Conservation (phyloP, 441 rosid genomes). For the Theobroma grandiflorum region DNA sequence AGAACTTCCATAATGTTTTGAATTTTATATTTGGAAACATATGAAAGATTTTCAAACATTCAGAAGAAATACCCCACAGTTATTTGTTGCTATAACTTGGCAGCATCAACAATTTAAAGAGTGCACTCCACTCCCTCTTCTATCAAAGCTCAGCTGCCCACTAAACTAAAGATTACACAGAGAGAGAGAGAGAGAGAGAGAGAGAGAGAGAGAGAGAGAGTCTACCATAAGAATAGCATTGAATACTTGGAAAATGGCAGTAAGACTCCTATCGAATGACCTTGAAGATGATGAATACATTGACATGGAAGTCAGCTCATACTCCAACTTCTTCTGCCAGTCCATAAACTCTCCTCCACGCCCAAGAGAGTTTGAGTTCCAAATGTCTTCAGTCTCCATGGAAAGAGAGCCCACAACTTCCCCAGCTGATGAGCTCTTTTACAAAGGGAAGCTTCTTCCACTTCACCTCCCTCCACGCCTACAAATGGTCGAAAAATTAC, state of each 20-base stretch:
- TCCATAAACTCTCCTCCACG: conserved; percentile 45
- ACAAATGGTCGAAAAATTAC: conserved; percentile 66
- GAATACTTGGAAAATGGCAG: conserved; percentile 45
- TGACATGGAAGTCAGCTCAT: conserved; percentile 69
- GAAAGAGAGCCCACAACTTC: conserved; percentile 62
- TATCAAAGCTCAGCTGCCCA: conserved; percentile 27
- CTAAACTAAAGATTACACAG: not conserved
- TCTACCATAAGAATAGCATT: too few relatives aligned
- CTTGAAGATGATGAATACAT: conserved; percentile 66
- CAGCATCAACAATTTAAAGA: conserved; percentile 41
- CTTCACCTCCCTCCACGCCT: conserved; percentile 76
- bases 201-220: too few relatives aligned
- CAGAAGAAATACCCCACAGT: conserved; percentile 19
- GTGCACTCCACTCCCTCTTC: conserved; percentile 30
- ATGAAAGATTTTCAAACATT: conserved; percentile 31
- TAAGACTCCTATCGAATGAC: conserved; percentile 45
- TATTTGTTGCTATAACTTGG: not conserved
- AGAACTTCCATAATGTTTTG: conserved; percentile 30
- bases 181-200: not conserved
- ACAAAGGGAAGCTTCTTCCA: conserved; percentile 82
- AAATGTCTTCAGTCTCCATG: conserved; percentile 53
- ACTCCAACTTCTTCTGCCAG: conserved; percentile 47
- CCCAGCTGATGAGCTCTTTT: conserved; percentile 80
- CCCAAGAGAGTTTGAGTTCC: conserved; percentile 74
- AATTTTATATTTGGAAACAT: conserved; percentile 49